Base-by-base conservation (phyloP, 352 stramenopile species). In the Phytophthora sansomeana region DNA sequence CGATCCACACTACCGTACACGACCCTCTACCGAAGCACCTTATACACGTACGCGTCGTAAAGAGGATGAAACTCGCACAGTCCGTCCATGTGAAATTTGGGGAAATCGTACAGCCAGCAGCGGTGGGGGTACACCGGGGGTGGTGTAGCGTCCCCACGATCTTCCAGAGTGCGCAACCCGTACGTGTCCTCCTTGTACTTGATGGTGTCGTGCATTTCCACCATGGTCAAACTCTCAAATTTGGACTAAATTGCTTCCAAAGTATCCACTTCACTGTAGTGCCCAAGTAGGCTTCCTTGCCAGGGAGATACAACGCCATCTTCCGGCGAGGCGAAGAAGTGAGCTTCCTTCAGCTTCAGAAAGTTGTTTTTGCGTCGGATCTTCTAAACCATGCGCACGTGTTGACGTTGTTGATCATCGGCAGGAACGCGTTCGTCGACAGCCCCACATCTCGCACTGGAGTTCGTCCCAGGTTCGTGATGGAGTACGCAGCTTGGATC, bases 241-340 rank as follows among this genome's bases (percentile, higher is more conserved):
- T 67, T 58, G 4, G 57, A 65, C 50, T 61, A 61, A 3, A 89
- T 67, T 14, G 76, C 58, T 19, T 71, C 46, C 4, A 68, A 19
- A 6, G 30, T 62, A 1, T 24, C 16, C 4, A 85, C 46, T n/a
- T 81, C 67, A 10, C 50, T 74, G 65, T 85, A 86, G 17, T 74
- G 69, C 5, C 67, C 21, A 24, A 24, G 21, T 1, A 75, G 38
- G 16, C 57, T 73, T 19, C 35, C 50, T 61, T 88, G 76, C 68
- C 75, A 88, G 4, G 77, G 79, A 8, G 69, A 60, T 7, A 72
- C 55, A 1, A 71, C 48, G 1, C 69, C 76, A 52, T 89, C 77
- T 9, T 64, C 33, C 0, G 77, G 66, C 7, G 80, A 86, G 14
- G 72, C 75, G 47, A 88, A 86, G 50, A 77, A 84, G 16, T 86